Base-by-base conservation (phyloP, 306 rosid genomes). In the Neltuma alba region DNA sequence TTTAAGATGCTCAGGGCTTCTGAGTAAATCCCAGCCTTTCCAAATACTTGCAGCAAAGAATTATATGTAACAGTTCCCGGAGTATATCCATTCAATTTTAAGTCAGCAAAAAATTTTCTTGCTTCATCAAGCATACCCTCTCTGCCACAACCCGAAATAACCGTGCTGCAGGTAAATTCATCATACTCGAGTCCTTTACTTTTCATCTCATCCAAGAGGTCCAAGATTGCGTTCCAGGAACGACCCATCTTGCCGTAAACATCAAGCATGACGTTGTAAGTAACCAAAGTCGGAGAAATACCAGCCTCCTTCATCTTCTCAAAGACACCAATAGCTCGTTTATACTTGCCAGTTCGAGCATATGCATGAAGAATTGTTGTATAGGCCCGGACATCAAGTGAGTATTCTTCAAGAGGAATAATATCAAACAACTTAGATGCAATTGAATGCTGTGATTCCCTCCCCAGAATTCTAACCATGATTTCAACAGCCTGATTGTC, bases 161-260 rank as follows among this genome's bases (percentile, higher is more conserved):
- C 99, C 3, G 98, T 96, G 73, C 97, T 93, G 70, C 97, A 91
- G 0, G 99, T 93, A 80, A 96, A 96, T 78, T 96, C 99, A 84
- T 96, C 99, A 62, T 87, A 91, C 73, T 89, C 83, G 34, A 93
- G 89, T 34, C 96, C 91, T 77, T 83, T 84, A 52, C 81, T 75
- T 50, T 80, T 90, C 85, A 96, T 93, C 84, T 93, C 97, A 86
- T 88, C 94, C 94, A 96, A 83, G 15, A 96, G 88, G 31, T 76
- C 90, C 74, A 93, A 83, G 73, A 96, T 89, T 21, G 77, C 83
- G 78, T 70, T 61, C 99, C 99, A 96, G 36, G 98, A 93, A 23
- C 96, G 90, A 73, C 99, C 99, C 99, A 90, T 96, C 84, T 89
- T 96, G 68, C 99, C 99, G 75, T 89, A 93, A 76, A 96, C 98